phyloP scores from a whole-genome alignment of 78 protist genomes.

The Protostelium mycophagum region DNA sequence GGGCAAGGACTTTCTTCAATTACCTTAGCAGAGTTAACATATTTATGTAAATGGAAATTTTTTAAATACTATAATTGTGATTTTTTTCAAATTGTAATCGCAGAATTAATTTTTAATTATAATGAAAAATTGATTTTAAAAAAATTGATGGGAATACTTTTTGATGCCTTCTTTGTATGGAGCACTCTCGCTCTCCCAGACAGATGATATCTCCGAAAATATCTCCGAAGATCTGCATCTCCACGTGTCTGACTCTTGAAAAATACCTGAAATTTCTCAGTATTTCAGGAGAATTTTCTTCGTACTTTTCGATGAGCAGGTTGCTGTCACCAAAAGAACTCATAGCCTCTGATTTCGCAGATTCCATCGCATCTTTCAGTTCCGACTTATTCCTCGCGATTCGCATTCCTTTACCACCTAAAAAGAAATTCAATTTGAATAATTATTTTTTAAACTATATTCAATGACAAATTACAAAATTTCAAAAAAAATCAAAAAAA shows the following conservation, averaged over 20 bases:
- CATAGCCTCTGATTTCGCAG: conserved; percentile 75
- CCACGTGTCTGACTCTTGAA: conserved; percentile 72
- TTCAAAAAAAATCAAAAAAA: too few relatives aligned
- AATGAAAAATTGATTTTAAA: conserved; percentile 91
- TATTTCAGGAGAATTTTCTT: conserved; percentile 49
- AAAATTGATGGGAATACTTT: conserved; percentile 61
- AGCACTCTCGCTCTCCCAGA: conserved; percentile 93
- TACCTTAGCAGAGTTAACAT: neutral
- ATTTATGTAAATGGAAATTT: too few relatives aligned
- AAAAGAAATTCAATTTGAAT: too few relatives aligned
- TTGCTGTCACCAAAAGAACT: conserved; percentile 81
- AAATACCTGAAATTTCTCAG: neutral
- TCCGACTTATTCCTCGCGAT: conserved; percentile 63
- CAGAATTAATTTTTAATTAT: neutral
- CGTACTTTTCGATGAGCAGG: conserved; percentile 81
- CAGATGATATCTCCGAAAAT: conserved; percentile 79
- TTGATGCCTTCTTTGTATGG: conserved; percentile 94
- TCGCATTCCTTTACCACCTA: conserved; percentile 84
- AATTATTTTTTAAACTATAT: too few relatives aligned
- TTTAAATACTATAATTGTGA: neutral
- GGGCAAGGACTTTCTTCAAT: neutral
- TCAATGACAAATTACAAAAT: too few relatives aligned
- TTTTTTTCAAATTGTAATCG: neutral
- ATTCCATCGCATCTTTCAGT: conserved; percentile 44
- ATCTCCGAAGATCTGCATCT: conserved; percentile 91